phyloP scores from a whole-genome alignment of 371 early-diverging fungal species.

The Mortierella sp. region DNA sequence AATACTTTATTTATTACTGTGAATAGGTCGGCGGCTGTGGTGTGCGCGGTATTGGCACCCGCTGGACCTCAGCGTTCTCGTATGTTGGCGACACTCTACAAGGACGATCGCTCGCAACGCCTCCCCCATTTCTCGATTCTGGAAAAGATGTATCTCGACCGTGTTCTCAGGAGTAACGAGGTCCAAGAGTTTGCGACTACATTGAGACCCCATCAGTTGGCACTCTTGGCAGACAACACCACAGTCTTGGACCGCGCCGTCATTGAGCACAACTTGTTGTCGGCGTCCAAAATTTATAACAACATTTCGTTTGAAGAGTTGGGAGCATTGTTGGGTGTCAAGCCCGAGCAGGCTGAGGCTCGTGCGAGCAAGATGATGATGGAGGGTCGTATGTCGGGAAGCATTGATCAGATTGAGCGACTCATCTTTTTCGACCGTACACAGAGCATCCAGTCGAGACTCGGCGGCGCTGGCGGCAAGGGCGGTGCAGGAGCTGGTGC shows the following conservation, averaged over 20 bases:
- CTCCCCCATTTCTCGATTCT: slow-evolving; percentile 79
- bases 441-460: slow-evolving; percentile 42
- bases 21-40: slow-evolving; percentile 73
- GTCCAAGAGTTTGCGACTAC: slow-evolving; percentile 83
- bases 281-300: slow-evolving; percentile 90
- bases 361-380: slow-evolving; percentile 91
- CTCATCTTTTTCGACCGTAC: slow-evolving; percentile 87
- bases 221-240: slow-evolving; percentile 75
- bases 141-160: slow-evolving; percentile 93
- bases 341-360: slow-evolving; percentile 86
- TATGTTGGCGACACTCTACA: slow-evolving; percentile 91
- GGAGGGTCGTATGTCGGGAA: slow-evolving; percentile 89
- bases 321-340: slow-evolving; percentile 81
- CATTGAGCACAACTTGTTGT: slow-evolving; percentile 93
- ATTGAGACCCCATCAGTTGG: slow-evolving; percentile 86
- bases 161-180: slow-evolving; percentile 82
- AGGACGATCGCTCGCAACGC: slow-evolving; percentile 86
- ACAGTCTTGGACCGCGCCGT: slow-evolving; percentile 94
- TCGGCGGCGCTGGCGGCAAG: slow-evolving; percentile 41
- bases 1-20: background rate
- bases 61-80: slow-evolving; percentile 94
- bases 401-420: slow-evolving; percentile 91
- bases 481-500: slow-evolving; percentile 40
- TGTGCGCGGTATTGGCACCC: slow-evolving; percentile 90
- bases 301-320: slow-evolving; percentile 90